Evolutionary conservation across 768 basidiomycete genomes (phyloP), one percentile per base, ranked within the genome.

Genomic region (Xerocomellus intermedius): DNA sequence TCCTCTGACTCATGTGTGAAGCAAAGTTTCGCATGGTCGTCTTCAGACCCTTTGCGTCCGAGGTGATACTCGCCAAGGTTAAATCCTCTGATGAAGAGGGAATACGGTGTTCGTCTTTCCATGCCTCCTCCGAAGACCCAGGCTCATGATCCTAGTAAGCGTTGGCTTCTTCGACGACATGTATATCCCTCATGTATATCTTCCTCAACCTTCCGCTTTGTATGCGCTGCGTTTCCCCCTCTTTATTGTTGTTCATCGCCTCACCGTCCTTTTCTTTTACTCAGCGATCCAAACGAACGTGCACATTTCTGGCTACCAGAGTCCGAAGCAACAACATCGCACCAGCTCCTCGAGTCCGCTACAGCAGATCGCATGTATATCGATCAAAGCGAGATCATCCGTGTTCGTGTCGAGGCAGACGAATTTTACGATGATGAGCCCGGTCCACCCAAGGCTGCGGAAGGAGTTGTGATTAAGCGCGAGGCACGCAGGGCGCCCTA

Each of bases 131-230:
- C 16, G 3, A 42, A 0, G 8, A 19, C 7, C 14, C 45, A 32
- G 26, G 19, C 54, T 60, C 30, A 65, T 28, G 19, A 36, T 51
- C 33, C 16, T 62, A 96, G 94, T 96, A 26, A 83, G 87, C 21
- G 70, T 97, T 17, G 89, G 87, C 19, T 98, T 98, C 77, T 98
- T 98, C 64, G 91, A 94, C 71, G 94, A 98, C 63, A 86, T 98
- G 22, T 91, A 92, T 66, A 81, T 98, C 43, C 91, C 94, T 0
- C 73, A 81, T 0, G 75, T 81, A 4, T 86, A 91, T 54, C 82
- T 98, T 6, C 94, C 95, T 2, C 83, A 87, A 63, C 88, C 92
- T 26, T 82, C 80, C 37, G 83, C 88, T 4, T 93, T 91, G 91
- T 91, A 67, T 47, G 86, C 71, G 6, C 14, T 51, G 17, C 48